Conservation (phyloP, 2,329 filamentous ascomycete species). For the Phialophora expanda region DNA sequence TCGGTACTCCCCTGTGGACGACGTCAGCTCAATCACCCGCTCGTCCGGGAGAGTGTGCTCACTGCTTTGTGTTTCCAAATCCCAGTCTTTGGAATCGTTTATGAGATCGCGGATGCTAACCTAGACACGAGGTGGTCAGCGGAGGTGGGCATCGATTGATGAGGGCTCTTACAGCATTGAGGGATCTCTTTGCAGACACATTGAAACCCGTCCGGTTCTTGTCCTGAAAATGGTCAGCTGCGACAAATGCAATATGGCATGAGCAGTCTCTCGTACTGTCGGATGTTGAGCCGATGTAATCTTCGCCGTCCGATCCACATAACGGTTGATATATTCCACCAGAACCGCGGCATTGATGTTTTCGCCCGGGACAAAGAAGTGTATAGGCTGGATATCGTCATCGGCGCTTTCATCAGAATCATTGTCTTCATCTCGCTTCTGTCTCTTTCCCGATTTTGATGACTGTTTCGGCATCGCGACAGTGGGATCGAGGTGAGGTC, state of each 20-base stretch:
- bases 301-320: conserved; percentile 33
- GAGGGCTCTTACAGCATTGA: conserved; percentile 32
- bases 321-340: conserved; percentile 33
- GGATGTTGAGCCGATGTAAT: conserved; percentile 34
- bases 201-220: conserved; percentile 31
- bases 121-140: conserved; percentile 19
- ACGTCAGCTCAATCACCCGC: conserved; percentile 21
- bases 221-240: conserved; percentile 29
- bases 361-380: conserved; percentile 36
- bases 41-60: conserved; percentile 7
- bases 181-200: conserved; percentile 29
- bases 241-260: background rate
- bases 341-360: conserved; percentile 34
- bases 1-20: conserved; percentile 27
- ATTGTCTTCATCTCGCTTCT: conserved; percentile 27
- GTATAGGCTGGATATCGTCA: conserved; percentile 31
- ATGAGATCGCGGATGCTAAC: conserved; percentile 34
- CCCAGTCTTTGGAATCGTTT: conserved; percentile 36
- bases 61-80: conserved; percentile 34
- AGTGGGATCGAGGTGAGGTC: conserved; percentile 17
- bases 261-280: conserved; percentile 19
- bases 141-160: background rate
- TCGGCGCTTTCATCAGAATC: conserved; percentile 26
- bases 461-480: conserved; percentile 25
- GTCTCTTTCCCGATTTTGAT: conserved; percentile 25